Base-by-base conservation (phyloP, 148 eudicot species). In the Vaccinium macrocarpon region DNA sequence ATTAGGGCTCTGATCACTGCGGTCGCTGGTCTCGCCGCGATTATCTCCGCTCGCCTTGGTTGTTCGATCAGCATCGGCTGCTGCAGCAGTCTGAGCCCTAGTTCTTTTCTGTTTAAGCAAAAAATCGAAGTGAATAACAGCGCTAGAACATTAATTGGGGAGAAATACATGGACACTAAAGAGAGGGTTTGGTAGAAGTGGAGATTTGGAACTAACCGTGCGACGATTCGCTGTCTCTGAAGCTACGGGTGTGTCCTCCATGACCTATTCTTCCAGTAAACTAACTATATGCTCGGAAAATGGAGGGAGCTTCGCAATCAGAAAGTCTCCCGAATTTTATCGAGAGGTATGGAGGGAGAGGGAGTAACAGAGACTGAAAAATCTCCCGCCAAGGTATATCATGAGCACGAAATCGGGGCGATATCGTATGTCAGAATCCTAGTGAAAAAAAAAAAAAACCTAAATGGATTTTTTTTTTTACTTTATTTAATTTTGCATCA, bases 61-160 rank as follows among this genome's bases (percentile, higher is more conserved):
- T 18, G 46, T 29, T 52, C 25, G 82, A 18, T 53, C 82, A 32
- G 84, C 85, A 21, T 53, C 75, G 35, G 59, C 68, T 9, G 82
- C 72, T 68, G 27, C 80, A 18, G 82, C 71, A 64, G 82, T 84
- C 84, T 57, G 87, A 86, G 59, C 90, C 88, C 96, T 94, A 79
- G 88, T 46, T 81, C 98, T 83, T 92, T 91, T 95, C 98, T 95
- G 89, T 90, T 57, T 62, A 84, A 62, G 75, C 78, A 87, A 84
- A 59, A 82, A 38, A 46, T 49, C 2, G 12, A 42, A 70, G 79
- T 19, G 32, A 46, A 12, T 27, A 15, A 57, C 12, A 27, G 29
- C 53, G 15, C 12, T 19, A 68, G 57, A 76, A 71, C 29, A 79
- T 51, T 46, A 57, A 23, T 32, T 46, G 46, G 46, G 18, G 19